Evolutionary conservation across 2,329 filamentous ascomycete species (phyloP), one percentile per base, ranked within the genome.

Genomic region (Sclerotinia spermophila): DNA sequence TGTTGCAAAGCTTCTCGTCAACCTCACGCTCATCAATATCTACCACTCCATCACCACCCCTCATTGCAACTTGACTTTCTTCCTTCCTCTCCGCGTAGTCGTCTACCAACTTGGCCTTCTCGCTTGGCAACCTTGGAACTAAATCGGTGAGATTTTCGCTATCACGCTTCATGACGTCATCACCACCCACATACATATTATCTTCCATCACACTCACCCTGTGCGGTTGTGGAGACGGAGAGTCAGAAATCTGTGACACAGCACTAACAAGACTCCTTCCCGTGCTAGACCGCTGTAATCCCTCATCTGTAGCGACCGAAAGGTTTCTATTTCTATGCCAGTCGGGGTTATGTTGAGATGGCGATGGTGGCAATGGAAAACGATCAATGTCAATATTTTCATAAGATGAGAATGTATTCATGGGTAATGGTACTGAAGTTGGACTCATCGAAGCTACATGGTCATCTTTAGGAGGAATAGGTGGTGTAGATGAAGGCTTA

Each of bases 191-290:
- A 48, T 62, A n/a, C 40, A 61, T 11, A 62, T 69, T 59, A 73
- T 73, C 19, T 11, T 58, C 60, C 42, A 67, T 77, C 19, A 40
- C 30, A 19, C 13, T 30, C 24, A 61, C 40, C 11, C 24, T 13
- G 1, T 51, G 40, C 3, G 40, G 30, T 15, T 48, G 66, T 75
- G 13, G 35, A 6, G 38, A 67, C 0, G 65, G 38, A 6, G 40
- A 44, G 17, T 69, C 59, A 10, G 58, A 51, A 6, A 69, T 35
- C 5, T 77, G 74, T 70, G 80, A 78, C 21, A 77, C 76, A 21
- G 78, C 75, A 68, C 81, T 77, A 75, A 79, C 79, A 15, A 82
- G 80, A 35, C 87, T 87, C 80, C 87, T 87, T 78, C 87, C 86
- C 42, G 51, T 56, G 27, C 30, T 38, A 35, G 33, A 48, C 30